Conservation (phyloP, 805 yeast species). For the Candida vartiovaarae region DNA sequence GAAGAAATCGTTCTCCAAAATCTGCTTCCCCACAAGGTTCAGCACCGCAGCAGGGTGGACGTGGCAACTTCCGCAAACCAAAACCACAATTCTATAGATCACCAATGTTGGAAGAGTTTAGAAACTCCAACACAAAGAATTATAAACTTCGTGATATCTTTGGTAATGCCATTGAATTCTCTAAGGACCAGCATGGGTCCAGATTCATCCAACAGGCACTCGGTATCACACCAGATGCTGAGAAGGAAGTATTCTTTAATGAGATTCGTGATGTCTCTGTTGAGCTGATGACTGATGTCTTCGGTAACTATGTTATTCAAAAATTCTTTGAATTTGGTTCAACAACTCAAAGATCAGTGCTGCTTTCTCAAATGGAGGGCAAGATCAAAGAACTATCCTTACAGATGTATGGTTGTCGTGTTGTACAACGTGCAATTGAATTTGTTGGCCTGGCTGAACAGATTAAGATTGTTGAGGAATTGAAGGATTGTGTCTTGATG, state of each 20-base stretch:
- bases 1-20: conserved; percentile 20
- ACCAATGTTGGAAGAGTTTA: conserved; percentile 78
- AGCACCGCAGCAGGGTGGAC: conserved; percentile 6
- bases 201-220: conserved; percentile 90
- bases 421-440: conserved; percentile 89
- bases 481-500: conserved; percentile 50
- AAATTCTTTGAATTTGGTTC: conserved; percentile 84
- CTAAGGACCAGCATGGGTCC: conserved; percentile 96
- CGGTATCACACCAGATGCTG: conserved; percentile 53
- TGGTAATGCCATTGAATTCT: conserved; percentile 85
- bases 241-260: conserved; percentile 74
- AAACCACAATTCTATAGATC: conserved; percentile 57
- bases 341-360: conserved; percentile 55
- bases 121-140: conserved; percentile 51
- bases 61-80: conserved; percentile 7
- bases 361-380: conserved; percentile 67
- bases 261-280: conserved; percentile 72
- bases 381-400: conserved; percentile 68
- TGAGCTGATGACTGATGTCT: conserved; percentile 89
- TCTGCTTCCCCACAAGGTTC: conserved; percentile 18
- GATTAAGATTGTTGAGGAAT: conserved; percentile 59
- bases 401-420: conserved; percentile 98
- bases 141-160: conserved; percentile 66
- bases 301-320: conserved; percentile 96
- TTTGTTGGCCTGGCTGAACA: conserved; percentile 59